Percentiles rank a stretch among this genome's conserved stretches.
Evolutionary conservation across 441 rosid species (phyloP).

Genomic region (Lepidium campestre): DNA sequence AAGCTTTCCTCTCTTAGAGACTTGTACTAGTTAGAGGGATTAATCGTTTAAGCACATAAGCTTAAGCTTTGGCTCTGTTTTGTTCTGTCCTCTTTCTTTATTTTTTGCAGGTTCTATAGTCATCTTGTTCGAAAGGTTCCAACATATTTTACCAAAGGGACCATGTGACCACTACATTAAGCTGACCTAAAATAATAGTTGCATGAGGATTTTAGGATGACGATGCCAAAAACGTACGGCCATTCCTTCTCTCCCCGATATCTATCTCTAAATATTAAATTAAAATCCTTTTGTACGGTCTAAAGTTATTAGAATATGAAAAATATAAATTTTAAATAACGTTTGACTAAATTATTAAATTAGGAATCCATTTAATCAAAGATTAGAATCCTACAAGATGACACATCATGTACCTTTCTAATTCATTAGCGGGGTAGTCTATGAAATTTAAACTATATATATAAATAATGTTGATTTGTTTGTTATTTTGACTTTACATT

Average conservation of each 20-base stretch:
- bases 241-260: neutral
- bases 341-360: constrained; percentile 17
- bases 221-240: constrained; percentile 18
- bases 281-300: neutral
- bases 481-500: constrained; percentile 23
- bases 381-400: constrained; percentile 24
- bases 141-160: neutral
- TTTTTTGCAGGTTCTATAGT: too few species aligned
- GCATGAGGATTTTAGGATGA: constrained; percentile 12
- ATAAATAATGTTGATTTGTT: constrained; percentile 21
- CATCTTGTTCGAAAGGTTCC: too few species aligned
- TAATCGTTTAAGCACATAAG: too few species aligned
- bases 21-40: too few species aligned
- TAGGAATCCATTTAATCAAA: constrained; percentile 1
- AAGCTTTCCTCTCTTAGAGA: too few species aligned
- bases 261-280: neutral
- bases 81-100: too few species aligned
- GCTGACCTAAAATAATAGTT: neutral
- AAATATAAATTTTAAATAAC: neutral
- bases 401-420: constrained; percentile 45
- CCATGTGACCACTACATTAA: neutral
- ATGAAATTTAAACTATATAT: constrained; percentile 7
- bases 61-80: too few species aligned
- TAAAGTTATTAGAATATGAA: neutral
- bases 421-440: constrained; percentile 48